Percentiles rank a stretch among this genome's conserved stretches.
Conservation (phyloP, 2,329 filamentous ascomycete genomes). For the Rachicladosporium sp. region DNA sequence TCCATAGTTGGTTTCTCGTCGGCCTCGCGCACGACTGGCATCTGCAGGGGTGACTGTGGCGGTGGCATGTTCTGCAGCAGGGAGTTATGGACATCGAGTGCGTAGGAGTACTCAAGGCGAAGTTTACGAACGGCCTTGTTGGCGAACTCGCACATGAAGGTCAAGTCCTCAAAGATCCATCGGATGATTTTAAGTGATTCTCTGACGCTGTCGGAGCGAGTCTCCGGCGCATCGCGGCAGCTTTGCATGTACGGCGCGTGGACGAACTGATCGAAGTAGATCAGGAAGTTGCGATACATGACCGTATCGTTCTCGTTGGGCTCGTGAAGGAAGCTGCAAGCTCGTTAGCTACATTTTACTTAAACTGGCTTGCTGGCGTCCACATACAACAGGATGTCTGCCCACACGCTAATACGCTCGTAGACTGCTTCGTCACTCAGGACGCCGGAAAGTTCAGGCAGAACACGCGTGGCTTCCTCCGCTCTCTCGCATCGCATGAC, state of each 20-base stretch:
- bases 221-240: conserved; percentile 1
- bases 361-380: neutral
- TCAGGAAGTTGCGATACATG: conserved; percentile 3
- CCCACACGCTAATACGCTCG: conserved; percentile 1
- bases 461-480: conserved; percentile 1
- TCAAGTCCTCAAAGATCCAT: no score
- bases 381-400: conserved; percentile 1
- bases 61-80: no score
- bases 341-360: neutral
- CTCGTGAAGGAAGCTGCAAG: conserved; percentile 1
- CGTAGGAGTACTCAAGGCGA: no score
- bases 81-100: no score
- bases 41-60: no score
- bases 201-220: no score
- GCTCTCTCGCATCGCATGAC: neutral
- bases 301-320: conserved; percentile 2
- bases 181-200: no score
- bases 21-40: no score
- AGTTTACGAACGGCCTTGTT: conserved; percentile 1
- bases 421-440: neutral
- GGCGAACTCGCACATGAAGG: conserved; percentile 1
- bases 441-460: conserved; percentile 1
- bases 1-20: no score
- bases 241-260: conserved; percentile 1
- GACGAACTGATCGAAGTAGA: conserved; percentile 3